Conservation (phyloP, 495 filamentous ascomycete species). For the Chlorociboria aeruginascens region DNA sequence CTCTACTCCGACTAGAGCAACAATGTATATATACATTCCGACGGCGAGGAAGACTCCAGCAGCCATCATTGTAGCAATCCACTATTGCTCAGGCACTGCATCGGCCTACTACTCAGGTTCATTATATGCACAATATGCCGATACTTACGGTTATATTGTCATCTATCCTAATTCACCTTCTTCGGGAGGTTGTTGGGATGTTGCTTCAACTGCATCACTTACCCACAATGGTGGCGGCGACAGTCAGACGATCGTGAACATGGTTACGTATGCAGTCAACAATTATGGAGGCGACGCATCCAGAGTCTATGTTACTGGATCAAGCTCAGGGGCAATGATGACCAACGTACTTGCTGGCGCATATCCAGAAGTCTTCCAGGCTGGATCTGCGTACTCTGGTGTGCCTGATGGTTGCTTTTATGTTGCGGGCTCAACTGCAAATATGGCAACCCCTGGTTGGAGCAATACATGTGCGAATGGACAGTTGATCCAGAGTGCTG, state of each 20-base stretch:
- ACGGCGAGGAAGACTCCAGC: conserved; percentile 35
- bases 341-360: conserved; percentile 29
- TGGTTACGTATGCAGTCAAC: conserved; percentile 37
- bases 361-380: conserved; percentile 30
- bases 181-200: conserved; percentile 48
- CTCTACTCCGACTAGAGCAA: conserved; percentile 29
- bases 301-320: conserved; percentile 35
- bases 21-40: conserved; percentile 47
- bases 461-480: conserved; percentile 33
- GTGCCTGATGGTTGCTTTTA: conserved; percentile 50
- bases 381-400: conserved; percentile 41
- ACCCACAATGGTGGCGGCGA: conserved; percentile 46
- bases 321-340: conserved; percentile 41
- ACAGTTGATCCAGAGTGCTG: conserved; percentile 29
- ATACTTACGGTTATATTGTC: conserved; percentile 44
- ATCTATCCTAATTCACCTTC: conserved; percentile 41
- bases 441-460: conserved; percentile 34
- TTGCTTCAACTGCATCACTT: conserved; percentile 38
- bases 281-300: conserved; percentile 32
- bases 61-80: conserved; percentile 43
- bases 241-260: conserved; percentile 46
- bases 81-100: conserved; percentile 44
- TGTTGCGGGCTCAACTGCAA: conserved; percentile 24
- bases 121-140: conserved; percentile 36
- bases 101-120: conserved; percentile 35